Evolutionary conservation across 2,329 filamentous ascomycete species (phyloP), one percentile per base, ranked within the genome.

Genomic region (Botrytis fabae): DNA sequence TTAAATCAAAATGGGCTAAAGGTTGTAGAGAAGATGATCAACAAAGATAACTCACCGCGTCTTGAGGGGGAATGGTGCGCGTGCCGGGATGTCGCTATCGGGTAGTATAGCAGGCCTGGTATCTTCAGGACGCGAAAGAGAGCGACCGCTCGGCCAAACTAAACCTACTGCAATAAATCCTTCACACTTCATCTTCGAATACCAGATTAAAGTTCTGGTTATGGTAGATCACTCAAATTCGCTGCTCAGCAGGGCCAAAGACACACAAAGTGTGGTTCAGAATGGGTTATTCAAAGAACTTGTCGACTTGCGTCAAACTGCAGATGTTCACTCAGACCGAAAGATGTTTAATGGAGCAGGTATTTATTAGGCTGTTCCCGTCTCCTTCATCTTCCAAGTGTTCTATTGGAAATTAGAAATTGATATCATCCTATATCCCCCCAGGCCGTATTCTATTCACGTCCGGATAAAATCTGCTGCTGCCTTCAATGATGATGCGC

Each of bases 21-120:
- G 7, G 20, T 48, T 25, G 1, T 7, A 25, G 46, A 48, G 46
- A 22, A 48, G 8, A 48, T 25, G 9, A 9, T 25, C 20, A 48
- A 48, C 2, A 10, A 25, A 4, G 9, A 9, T 25, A 22, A 48
- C 25, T 54, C 48, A 28, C 9, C 25, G 25, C 25, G 25, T 9
- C 0, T 6, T 1, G 51, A 16, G 6, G 10, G 6, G 10, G 0
- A 48, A 48, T 12, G 2, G 0, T 28, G 6, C n/a, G 25, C 4
- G n/a, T 16, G 25, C 5, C n/a, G 5, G 18, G 28, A 54, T 28
- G 16, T 54, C 14, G 6, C 16, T 7, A 54, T 54, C 10, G 28
- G 12, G 28, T 12, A n/a, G 16, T 54, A 54, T 54, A 54, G 6
- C 4, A 25, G 4, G n/a, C 25, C 16, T 16, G 5, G 0, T 2